phyloP scores from a whole-genome alignment of 495 filamentous ascomycete genomes.

The Talaromyces nanjingensis region DNA sequence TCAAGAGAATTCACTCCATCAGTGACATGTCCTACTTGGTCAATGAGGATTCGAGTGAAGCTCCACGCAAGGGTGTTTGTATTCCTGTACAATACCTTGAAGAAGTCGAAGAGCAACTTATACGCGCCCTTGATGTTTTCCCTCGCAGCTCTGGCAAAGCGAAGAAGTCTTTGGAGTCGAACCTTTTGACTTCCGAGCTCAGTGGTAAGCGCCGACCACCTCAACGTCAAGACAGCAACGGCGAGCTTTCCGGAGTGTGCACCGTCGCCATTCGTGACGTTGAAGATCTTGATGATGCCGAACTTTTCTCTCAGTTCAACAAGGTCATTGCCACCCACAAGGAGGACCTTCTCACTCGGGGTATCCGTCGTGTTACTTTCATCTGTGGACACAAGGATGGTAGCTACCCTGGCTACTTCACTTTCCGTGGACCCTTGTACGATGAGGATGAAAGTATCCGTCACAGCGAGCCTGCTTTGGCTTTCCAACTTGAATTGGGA shows the following conservation, averaged over 20 bases:
- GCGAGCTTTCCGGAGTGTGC: constrained; percentile 81
- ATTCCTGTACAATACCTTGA: constrained; percentile 89
- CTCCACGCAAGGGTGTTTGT: constrained; percentile 87
- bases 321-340: constrained; percentile 73
- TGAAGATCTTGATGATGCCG: constrained; percentile 76
- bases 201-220: constrained; percentile 61
- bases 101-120: constrained; percentile 80
- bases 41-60: constrained; percentile 59
- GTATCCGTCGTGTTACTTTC: constrained; percentile 86
- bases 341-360: constrained; percentile 70
- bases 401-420: constrained; percentile 94
- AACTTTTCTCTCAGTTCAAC: constrained; percentile 68
- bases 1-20: constrained; percentile 83
- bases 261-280: constrained; percentile 89
- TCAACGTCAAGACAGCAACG: constrained; percentile 46
- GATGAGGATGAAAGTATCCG: constrained; percentile 90
- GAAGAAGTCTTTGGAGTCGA: constrained; percentile 28
- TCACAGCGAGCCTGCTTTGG: constrained; percentile 90
- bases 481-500: constrained; percentile 94
- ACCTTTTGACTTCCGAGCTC: constrained; percentile 63
- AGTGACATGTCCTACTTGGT: constrained; percentile 90
- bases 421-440: constrained; percentile 88
- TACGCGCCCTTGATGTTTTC: constrained; percentile 75
- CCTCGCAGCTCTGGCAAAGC: constrained; percentile 45
- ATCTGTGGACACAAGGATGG: constrained; percentile 94